These are phyloP conservation scores for Hypoxylon intermedium DNA, from an alignment of 495 filamentous ascomycete genomes.

Conservation along the genomic window DNA sequence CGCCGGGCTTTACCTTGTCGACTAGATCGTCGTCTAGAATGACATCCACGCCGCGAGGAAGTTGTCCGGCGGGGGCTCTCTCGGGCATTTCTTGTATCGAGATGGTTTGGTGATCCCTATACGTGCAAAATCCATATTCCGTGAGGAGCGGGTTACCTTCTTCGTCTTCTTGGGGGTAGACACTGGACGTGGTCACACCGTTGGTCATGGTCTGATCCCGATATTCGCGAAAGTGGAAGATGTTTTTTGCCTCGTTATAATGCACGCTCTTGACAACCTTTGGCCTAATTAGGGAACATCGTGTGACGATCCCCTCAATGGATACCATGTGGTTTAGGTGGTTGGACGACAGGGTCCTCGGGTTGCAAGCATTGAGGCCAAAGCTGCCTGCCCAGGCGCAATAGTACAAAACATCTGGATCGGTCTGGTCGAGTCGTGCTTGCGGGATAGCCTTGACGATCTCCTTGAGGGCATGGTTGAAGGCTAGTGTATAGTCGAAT, in stretches of 20 bases:
- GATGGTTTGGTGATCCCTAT: constrained; percentile 96
- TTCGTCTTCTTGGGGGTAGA: constrained; percentile 95
- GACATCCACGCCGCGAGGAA: constrained; percentile 96
- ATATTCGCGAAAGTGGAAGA: constrained; percentile 86
- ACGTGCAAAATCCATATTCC: constrained; percentile 94
- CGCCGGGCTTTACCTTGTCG: constrained; percentile 92
- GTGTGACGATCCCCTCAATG: constrained; percentile 96
- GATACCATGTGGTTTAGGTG: constrained; percentile 97
- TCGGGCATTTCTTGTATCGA: constrained; percentile 99
- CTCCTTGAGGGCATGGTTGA: constrained; percentile 87
- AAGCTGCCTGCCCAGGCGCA: constrained; percentile 95
- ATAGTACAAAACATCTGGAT: constrained; percentile 74
- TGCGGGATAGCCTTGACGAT: constrained; percentile 79
- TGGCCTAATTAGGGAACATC: constrained; percentile 91
- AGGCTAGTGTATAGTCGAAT: constrained; percentile 86
- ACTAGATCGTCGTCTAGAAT: constrained; percentile 97
- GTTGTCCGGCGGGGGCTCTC: constrained; percentile 91
- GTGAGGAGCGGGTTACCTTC: constrained; percentile 81
- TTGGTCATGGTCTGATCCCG: constrained; percentile 95
- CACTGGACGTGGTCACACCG: constrained; percentile 81
- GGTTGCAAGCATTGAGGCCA: constrained; percentile 93
- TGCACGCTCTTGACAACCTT: constrained; percentile 99
- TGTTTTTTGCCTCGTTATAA: constrained; percentile 82
- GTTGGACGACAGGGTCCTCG: constrained; percentile 83
- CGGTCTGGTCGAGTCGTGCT: constrained; percentile 57